phyloP scores from a whole-genome alignment of 768 basidiomycete species.

The Kwoniella sp. region DNA sequence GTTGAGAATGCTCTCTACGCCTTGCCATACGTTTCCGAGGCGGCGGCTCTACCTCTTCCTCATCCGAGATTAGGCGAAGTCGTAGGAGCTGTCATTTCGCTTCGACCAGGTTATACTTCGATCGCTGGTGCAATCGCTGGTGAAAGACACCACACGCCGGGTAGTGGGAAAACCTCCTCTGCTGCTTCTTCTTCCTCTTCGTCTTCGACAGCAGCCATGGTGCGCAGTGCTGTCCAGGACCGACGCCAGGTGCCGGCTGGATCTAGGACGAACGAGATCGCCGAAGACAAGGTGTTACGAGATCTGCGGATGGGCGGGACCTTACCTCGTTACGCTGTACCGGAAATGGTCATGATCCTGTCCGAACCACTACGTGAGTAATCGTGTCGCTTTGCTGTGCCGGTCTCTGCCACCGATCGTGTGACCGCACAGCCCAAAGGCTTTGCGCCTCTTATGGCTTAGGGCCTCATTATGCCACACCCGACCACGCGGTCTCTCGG shows the following conservation, averaged over 20 bases:
- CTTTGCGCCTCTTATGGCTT: too few species aligned
- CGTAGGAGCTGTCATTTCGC: constrained; percentile 39
- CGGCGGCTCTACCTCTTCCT: constrained; percentile 41
- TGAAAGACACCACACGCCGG: too few species aligned
- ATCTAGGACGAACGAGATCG: too few species aligned
- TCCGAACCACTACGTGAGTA: constrained; percentile 38
- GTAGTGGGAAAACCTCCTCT: too few species aligned
- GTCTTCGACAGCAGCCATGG: background rate
- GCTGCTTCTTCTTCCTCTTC: background rate
- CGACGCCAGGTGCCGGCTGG: too few species aligned
- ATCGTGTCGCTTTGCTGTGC: too few species aligned
- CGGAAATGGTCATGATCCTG: constrained; percentile 33
- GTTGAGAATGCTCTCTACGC: constrained; percentile 50
- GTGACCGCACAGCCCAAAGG: too few species aligned
- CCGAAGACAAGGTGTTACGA: constrained; percentile 27
- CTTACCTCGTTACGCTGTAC: constrained; percentile 28
- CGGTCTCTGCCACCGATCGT: too few species aligned
- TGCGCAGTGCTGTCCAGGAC: too few species aligned
- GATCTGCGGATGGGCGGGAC: constrained; percentile 20
- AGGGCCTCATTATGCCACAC: too few species aligned
- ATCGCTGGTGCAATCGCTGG: too few species aligned
- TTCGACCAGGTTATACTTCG: constrained; percentile 16
- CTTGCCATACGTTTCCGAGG: constrained; percentile 37
- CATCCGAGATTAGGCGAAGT: constrained; percentile 40
- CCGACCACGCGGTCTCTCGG: too few species aligned